phyloP scores from a whole-genome alignment of 2,329 filamentous ascomycete genomes.

The Colletotrichum sp. region DNA sequence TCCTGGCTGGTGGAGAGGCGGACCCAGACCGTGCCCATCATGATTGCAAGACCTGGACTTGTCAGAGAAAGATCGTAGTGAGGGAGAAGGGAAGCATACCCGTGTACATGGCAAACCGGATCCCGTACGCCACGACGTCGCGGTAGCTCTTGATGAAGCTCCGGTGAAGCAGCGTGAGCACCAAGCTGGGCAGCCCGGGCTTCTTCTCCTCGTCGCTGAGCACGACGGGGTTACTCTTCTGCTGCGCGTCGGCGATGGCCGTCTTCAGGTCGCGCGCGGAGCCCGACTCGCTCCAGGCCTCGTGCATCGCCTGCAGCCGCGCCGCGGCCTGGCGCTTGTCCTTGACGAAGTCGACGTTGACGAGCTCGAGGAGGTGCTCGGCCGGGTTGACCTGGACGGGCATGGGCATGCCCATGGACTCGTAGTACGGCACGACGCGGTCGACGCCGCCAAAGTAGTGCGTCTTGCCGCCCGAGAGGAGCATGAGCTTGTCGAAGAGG shows the following conservation, averaged over 20 bases:
- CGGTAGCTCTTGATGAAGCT: slow-evolving; percentile 85
- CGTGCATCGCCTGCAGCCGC: slow-evolving; percentile 58
- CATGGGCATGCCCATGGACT: slow-evolving; percentile 62
- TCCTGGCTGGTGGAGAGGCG: slow-evolving; percentile 70
- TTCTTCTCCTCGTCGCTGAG: slow-evolving; percentile 34
- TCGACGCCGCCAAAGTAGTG: slow-evolving; percentile 74
- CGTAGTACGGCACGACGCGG: slow-evolving; percentile 67
- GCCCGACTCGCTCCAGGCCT: slow-evolving; percentile 58
- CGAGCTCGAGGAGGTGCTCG: slow-evolving; percentile 78
- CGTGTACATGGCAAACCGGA: slow-evolving; percentile 80
- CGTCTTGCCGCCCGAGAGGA: slow-evolving; percentile 73
- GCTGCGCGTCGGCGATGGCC: slow-evolving; percentile 13
- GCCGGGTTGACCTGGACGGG: slow-evolving; percentile 79
- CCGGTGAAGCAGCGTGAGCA: slow-evolving; percentile 74
- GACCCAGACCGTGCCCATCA: slow-evolving; percentile 90
- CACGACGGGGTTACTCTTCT: slow-evolving; percentile 26
- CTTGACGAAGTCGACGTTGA: slow-evolving; percentile 76
- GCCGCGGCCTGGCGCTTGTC: slow-evolving; percentile 51
- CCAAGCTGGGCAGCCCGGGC: slow-evolving; percentile 55
- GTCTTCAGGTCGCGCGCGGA: slow-evolving; percentile 15
- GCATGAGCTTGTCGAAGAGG: slow-evolving; percentile 79
- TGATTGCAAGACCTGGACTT: slow-evolving; percentile 67
- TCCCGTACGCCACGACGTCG: slow-evolving; percentile 83
- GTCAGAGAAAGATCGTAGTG: slow-evolving; percentile 46
- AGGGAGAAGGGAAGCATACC: background rate